Percentiles rank a stretch among this genome's conserved stretches.
phyloP scores from a whole-genome alignment of 2,329 filamentous ascomycete species.

The Aspergillus vadensis region DNA sequence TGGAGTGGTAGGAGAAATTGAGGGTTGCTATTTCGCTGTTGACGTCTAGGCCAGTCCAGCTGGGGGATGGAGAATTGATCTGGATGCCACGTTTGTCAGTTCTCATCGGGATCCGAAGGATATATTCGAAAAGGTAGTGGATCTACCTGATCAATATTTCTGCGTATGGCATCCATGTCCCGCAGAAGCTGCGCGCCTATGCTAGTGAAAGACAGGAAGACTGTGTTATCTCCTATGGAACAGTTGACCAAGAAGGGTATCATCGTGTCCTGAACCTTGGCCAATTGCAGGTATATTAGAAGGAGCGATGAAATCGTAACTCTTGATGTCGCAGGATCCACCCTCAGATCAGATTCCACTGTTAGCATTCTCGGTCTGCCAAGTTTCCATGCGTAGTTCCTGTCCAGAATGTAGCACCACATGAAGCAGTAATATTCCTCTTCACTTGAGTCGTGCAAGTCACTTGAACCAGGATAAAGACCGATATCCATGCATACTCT shows the following conservation, averaged over 20 bases:
- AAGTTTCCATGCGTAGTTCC: conserved; percentile 26
- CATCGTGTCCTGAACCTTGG: too few species aligned
- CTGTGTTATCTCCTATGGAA: too few species aligned
- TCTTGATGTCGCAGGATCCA: too few species aligned
- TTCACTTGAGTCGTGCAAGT: conserved; percentile 1
- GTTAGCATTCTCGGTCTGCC: not conserved
- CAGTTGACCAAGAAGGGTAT: too few species aligned
- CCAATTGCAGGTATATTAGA: too few species aligned
- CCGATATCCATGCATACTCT: conserved; percentile 22
- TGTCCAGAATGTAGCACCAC: conserved; percentile 28
- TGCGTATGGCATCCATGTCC: too few species aligned
- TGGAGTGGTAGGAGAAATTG: conserved; percentile 24
- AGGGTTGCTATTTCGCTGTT: conserved; percentile 23
- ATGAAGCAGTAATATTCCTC: conserved; percentile 26
- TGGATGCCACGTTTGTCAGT: not conserved
- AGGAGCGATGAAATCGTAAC: too few species aligned
- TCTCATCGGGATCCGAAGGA: not conserved
- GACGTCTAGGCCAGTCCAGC: conserved; percentile 23
- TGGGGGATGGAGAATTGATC: conserved; percentile 16
- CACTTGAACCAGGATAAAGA: not conserved
- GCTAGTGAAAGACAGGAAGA: too few species aligned
- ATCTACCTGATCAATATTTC: too few species aligned
- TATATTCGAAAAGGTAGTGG: not conserved
- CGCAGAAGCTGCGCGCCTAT: too few species aligned
- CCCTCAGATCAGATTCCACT: too few species aligned